Conservation (phyloP, 2,329 filamentous ascomycete genomes). For the Fusarium sterilihyphosum region DNA sequence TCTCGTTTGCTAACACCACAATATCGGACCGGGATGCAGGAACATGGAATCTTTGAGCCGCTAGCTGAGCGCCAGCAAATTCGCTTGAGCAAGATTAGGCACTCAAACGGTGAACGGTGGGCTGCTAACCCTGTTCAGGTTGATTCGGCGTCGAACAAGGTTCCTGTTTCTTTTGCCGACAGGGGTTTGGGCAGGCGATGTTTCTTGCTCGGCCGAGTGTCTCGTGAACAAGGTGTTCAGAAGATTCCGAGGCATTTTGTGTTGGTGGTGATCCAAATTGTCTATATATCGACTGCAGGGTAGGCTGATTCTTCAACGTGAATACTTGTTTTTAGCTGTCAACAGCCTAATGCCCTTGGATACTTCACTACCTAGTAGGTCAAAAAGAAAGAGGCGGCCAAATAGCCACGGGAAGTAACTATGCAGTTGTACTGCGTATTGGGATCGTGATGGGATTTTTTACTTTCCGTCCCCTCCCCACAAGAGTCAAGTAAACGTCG, state of each 20-base stretch:
- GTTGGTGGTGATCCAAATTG: background rate
- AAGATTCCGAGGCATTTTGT: background rate
- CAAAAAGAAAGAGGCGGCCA: background rate
- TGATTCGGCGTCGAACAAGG: background rate
- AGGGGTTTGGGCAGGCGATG: background rate
- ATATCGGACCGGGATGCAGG: slow-evolving; percentile 31
- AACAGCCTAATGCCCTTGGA: background rate
- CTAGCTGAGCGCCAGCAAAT: background rate
- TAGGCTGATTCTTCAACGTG: background rate
- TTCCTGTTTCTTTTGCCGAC: background rate
- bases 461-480: background rate
- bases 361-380: background rate
- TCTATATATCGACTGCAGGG: background rate
- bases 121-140: slow-evolving; percentile 11
- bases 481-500: background rate
- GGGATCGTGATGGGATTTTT: background rate
- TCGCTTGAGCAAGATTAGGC: slow-evolving; percentile 8
- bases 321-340: background rate
- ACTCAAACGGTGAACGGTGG: slow-evolving; percentile 6
- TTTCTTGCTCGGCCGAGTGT: slow-evolving; percentile 18
- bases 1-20: slow-evolving; percentile 3
- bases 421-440: background rate
- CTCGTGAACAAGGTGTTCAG: background rate
- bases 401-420: background rate
- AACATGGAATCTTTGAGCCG: slow-evolving; percentile 22